These are phyloP conservation scores for Austroboletus festivus DNA, from an alignment of 768 basidiomycete species.

Conservation along the genomic window DNA sequence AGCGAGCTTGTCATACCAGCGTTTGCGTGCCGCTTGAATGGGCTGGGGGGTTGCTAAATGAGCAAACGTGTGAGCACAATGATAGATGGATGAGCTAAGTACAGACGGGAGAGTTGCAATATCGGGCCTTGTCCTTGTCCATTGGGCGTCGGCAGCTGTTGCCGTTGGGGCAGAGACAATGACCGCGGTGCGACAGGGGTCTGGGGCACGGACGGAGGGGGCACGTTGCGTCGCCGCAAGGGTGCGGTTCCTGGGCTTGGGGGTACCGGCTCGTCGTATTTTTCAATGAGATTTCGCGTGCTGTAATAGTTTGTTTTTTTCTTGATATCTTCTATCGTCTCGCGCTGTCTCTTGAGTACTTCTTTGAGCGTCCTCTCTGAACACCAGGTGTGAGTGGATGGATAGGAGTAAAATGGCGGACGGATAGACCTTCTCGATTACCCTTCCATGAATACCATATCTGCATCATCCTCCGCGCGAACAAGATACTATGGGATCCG, in stretches of 20 bases:
- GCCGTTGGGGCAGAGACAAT: constrained; percentile 13
- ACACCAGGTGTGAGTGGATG: background rate
- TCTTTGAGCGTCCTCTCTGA: constrained; percentile 76
- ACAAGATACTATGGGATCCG: constrained; percentile 52
- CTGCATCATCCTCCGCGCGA: constrained; percentile 76
- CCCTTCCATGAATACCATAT: constrained; percentile 81
- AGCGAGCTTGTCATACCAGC: constrained; percentile 85
- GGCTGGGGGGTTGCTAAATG: constrained; percentile 36
- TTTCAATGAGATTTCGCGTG: constrained; percentile 85
- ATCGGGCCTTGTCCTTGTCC: constrained; percentile 23
- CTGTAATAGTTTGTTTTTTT: constrained; percentile 95
- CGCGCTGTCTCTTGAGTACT: constrained; percentile 73
- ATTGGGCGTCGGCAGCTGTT: constrained; percentile 20
- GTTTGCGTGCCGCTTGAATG: constrained; percentile 57
- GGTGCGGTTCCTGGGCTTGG: constrained; percentile 33
- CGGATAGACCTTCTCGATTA: constrained; percentile 64
- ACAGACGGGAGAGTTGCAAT: constrained; percentile 41
- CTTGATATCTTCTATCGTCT: constrained; percentile 93
- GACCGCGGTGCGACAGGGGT: constrained; percentile 33
- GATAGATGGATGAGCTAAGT: background rate
- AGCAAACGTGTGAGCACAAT: constrained; percentile 8
- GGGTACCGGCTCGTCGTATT: constrained; percentile 67
- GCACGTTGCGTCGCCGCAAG: constrained; percentile 40
- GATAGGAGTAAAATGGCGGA: background rate
- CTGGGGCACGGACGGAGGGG: constrained; percentile 29